Base-by-base conservation (phyloP, 371 early-diverging fungal species). In the Apophysomyces elegans region DNA sequence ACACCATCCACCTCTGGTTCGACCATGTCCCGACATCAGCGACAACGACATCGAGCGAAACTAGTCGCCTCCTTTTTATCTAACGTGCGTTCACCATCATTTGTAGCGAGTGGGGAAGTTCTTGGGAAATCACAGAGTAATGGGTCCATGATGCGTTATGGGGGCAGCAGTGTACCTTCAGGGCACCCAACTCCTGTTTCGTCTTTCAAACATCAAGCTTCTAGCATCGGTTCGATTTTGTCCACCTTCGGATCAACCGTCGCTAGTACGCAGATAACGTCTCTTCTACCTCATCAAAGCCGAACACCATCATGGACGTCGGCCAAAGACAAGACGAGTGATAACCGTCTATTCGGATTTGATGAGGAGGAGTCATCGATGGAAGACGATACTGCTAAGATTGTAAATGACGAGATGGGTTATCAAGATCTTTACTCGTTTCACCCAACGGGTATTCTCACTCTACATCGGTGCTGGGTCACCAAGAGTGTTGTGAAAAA, bases 391-490 rank as follows among this genome's bases (percentile, higher is more conserved):
- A 58, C 71, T 5, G 61, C 71, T 9, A 77, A 75, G 61, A 70
- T 72, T 59, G 68, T 75, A 7, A 71, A 73, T 61, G 84, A 83
- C 58, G 76, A 74, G 37, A 56, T 69, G 14, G 86, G 86, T 21
- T 85, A 83, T 62, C 84, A 84, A 58, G 88, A 88, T 47, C 70
- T 88, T 8, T 88, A 86, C 47, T 83, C 86, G 0, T 85, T 88
- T 45, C 86, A 86, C 64, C 88, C 88, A 0, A 62, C 72, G 1
- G 88, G 88, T 36, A 72, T 86, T 9, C 70, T 88, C 16, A 88
- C 88, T 2, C 61, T 88, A 4, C 86, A 86, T 66, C 82, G 88
- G 12, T 85, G 83, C 63, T 88, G 88, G 85, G 71, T 86, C n/a
- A 80, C 76, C 44, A 83, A 80, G 47, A 78, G 73, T 5, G 73